Evolutionary conservation across 148 eudicot genomes (phyloP).

Genomic region (Chenopodium quinoa): DNA sequence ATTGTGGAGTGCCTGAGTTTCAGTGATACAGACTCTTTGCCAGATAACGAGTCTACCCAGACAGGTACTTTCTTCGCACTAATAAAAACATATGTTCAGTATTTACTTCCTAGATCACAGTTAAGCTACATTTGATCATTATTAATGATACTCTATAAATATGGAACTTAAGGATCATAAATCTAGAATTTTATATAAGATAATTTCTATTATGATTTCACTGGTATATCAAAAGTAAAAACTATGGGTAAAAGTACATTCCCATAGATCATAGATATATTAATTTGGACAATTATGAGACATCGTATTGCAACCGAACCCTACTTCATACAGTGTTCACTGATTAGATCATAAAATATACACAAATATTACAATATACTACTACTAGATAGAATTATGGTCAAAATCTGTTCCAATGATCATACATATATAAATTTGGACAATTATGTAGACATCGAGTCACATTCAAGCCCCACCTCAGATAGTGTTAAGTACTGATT

Average conservation of each 20-base stretch:
- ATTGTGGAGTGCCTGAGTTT: slow-evolving; percentile 30
- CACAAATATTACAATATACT: neutral
- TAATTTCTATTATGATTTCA: too few relatives aligned
- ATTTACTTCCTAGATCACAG: neutral
- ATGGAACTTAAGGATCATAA: neutral
- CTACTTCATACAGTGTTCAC: neutral
- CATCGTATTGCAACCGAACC: neutral
- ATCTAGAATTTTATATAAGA: neutral
- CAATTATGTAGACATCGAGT: neutral
- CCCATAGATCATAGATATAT: too few relatives aligned
- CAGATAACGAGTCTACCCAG: slow-evolving; percentile 27
- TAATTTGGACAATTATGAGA: neutral
- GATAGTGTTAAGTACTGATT: neutral
- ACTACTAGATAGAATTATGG: too few relatives aligned
- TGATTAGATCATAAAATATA: neutral
- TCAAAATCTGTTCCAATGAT: too few relatives aligned
- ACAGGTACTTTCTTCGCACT: slow-evolving; percentile 17
- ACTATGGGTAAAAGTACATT: too few relatives aligned
- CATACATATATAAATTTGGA: too few relatives aligned
- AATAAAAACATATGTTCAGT: neutral
- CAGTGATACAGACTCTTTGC: slow-evolving; percentile 33
- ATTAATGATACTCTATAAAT: neutral
- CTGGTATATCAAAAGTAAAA: too few relatives aligned
- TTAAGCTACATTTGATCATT: neutral
- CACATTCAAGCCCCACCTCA: neutral